A percentile compares a stretch with the other conserved stretches of the same genome.
phyloP scores from a whole-genome alignment of 169 alveolate species.

The Plasmodium knowlesi region DNA sequence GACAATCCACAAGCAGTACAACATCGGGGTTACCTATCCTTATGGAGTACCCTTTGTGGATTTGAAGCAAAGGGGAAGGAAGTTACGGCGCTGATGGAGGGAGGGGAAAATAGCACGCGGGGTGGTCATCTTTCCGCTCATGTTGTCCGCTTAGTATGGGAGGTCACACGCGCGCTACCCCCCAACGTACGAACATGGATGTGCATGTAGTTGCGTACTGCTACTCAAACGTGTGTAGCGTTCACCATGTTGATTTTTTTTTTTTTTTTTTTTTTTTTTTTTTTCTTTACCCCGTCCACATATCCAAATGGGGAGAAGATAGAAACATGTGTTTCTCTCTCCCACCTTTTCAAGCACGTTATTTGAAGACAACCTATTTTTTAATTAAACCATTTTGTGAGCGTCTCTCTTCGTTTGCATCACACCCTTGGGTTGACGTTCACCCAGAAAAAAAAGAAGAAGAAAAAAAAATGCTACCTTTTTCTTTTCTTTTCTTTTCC shows the following conservation, averaged over 20 bases:
- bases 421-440: not conserved
- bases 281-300: not conserved
- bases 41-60: constrained; percentile 58
- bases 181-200: not conserved
- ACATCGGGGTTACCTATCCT: constrained; percentile 48
- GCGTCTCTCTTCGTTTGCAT: not conserved
- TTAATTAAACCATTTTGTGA: not conserved
- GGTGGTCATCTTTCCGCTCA: not conserved
- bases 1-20: constrained; percentile 31
- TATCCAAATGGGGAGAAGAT: not conserved
- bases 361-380: not conserved
- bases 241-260: not conserved
- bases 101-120: not conserved
- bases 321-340: not conserved
- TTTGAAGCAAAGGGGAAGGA: not conserved
- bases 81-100: not conserved
- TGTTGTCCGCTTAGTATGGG: not conserved
- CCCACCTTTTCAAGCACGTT: not conserved
- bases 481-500: not conserved
- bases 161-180: not conserved
- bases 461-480: not conserved
- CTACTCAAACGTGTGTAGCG: not conserved
- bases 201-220: not conserved
- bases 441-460: not conserved
- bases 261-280: too few relatives aligned